Conservation (phyloP, 139 green algal species). For the Auxenochlorella protothecoides region DNA sequence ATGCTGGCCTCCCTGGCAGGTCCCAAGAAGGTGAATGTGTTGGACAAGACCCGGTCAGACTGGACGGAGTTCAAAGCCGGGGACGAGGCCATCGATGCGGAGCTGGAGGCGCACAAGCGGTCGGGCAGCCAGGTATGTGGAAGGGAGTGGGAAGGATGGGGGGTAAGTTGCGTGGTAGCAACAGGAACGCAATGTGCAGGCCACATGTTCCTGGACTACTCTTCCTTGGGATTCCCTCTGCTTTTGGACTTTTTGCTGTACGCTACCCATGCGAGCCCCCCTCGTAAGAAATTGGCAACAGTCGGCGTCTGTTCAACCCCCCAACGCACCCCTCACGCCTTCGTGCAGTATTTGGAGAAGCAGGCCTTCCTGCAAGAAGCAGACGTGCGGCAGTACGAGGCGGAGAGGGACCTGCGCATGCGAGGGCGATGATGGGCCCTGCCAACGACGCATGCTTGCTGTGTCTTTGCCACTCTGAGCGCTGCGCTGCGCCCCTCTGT, state of each 20-base stretch:
- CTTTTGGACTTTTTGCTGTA: too few species aligned
- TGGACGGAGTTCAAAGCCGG: slow-evolving; percentile 66
- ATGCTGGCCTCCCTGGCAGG: slow-evolving; percentile 31
- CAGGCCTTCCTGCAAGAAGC: slow-evolving; percentile 73
- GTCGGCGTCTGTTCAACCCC: too few species aligned
- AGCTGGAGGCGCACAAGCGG: slow-evolving; percentile 72
- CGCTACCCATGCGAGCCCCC: too few species aligned
- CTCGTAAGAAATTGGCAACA: too few species aligned
- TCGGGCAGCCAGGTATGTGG: slow-evolving; percentile 18
- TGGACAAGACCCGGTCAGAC: slow-evolving; percentile 82
- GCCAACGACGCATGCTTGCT: too few species aligned
- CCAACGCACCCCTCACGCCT: background rate
- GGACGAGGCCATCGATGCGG: slow-evolving; percentile 59
- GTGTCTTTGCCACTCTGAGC: too few species aligned
- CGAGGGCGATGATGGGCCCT: slow-evolving; percentile 25
- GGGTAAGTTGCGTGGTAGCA: too few species aligned
- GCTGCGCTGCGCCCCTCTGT: too few species aligned
- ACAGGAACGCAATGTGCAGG: too few species aligned
- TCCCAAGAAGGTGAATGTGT: slow-evolving; percentile 52
- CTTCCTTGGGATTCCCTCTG: too few species aligned
- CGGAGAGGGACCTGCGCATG: slow-evolving; percentile 63
- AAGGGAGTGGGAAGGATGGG: too few species aligned
- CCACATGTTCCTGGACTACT: too few species aligned
- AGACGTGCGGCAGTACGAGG: slow-evolving; percentile 78
- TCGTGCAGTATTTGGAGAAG: slow-evolving; percentile 63